These are phyloP conservation scores for Boletus pseudopeckii DNA, from an alignment of 768 basidiomycete genomes.

Conservation along the genomic window DNA sequence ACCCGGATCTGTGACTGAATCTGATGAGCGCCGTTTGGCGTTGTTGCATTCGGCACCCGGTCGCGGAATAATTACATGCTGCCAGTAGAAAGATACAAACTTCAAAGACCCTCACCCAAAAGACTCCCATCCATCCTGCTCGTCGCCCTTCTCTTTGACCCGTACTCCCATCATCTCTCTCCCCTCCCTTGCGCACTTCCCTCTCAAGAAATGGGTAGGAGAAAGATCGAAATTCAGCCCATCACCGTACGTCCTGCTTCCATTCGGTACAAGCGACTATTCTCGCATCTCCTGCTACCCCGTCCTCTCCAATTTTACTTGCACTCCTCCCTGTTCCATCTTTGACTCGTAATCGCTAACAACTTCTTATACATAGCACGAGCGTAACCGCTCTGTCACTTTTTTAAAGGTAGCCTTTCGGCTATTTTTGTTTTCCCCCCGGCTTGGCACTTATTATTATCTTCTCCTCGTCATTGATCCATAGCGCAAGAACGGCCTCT, in stretches of 20 bases:
- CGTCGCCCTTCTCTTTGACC: conserved; percentile 15
- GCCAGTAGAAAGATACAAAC: conserved; percentile 35
- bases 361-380: conserved; percentile 64
- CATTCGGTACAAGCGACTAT: conserved; percentile 15
- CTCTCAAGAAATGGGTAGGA: conserved; percentile 53
- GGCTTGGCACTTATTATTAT: conserved; percentile 39
- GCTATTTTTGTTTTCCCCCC: conserved; percentile 55
- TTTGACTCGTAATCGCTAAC: conserved; percentile 33
- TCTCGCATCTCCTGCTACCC: conserved; percentile 15
- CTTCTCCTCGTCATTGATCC: conserved; percentile 16
- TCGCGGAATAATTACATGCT: conserved; percentile 38
- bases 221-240: conserved; percentile 82
- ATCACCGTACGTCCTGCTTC: conserved; percentile 56
- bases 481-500: conserved; percentile 85
- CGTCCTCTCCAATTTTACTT: conserved; percentile 31
- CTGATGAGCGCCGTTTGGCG: conserved; percentile 36
- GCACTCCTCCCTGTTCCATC: conserved; percentile 25
- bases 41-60: conserved; percentile 37
- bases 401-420: conserved; percentile 75
- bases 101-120: conserved; percentile 30
- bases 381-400: conserved; percentile 87
- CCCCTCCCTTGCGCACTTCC: not conserved
- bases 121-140: conserved; percentile 31
- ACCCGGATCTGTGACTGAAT: conserved; percentile 30
- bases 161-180: conserved; percentile 21